Evolutionary conservation across 106 monocot species (phyloP), one percentile per base, ranked within the genome.

Genomic region (Allium sativum): DNA sequence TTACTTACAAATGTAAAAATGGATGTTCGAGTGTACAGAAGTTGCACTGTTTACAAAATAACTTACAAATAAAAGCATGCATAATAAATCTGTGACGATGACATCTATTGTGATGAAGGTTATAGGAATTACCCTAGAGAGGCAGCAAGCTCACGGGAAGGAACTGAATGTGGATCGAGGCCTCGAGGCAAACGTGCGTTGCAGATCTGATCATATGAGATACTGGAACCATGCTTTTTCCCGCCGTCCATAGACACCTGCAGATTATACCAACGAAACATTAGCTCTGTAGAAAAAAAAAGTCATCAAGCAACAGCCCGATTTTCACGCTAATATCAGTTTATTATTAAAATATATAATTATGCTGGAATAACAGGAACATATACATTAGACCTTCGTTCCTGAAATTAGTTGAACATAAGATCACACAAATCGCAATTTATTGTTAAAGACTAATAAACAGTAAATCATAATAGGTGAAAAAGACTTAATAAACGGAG

Each of bases 81-180:
- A 61, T 4, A 16, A 18, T 61, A 31, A 31, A 61, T 18, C 3
- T 9, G 22, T 4, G 18, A 60, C 7, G 20, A 42, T 12, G 2
- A 48, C 3, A 62, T 21, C 21, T 41, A 41, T 18, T 16, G n/a
- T 16, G 48, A 21, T 20, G 10, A 62, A 48, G 51, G 14, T 52
- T 9, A 72, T n/a, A 71, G 68, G 40, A 58, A 55, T 14, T 22
- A 98, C 98, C 98, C 92, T 18, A 98, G 72, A 58, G 98, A 98
- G 56, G 92, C 91, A 19, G 82, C 77, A 76, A 98, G 85, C 71
- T 98, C 88, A 68, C 92, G 84, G 71, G 82, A 68, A 58, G 92
- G 88, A 70, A 98, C 82, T 58, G 98, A 98, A 78, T 92, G 98
- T 53, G 98, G 98, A 79, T 98, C 92, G 63, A 98, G 98, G 31